Base-by-base conservation (phyloP, 2,329 filamentous ascomycete genomes). In the Elsinoe batatas region DNA sequence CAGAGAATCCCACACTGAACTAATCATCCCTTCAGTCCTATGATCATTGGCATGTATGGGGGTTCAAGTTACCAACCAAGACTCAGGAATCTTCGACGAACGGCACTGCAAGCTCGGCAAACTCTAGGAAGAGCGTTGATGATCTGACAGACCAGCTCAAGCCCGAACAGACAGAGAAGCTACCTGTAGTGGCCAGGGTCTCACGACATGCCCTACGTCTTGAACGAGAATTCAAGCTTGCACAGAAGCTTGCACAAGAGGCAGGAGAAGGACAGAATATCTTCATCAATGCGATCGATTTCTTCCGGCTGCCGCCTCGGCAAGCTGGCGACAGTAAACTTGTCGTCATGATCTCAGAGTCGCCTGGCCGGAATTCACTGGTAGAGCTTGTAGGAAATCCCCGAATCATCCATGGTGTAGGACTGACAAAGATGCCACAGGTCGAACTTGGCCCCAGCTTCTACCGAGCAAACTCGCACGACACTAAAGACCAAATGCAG, bases 201-300 rank as follows among this genome's bases (percentile, higher is more conserved):
- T 95, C 91, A 0, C 84, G 81, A 59, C 88, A 95, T 70, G 79
- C 85, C 13, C 75, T 95, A 53, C 83, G 91, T 6, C 82, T 96
- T 62, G 91, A 97, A 73, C 79, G 91, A 59, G 85, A 91, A 57
- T 96, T 87, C 65, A 87, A 95, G 63, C 87, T 93, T 61, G 81
- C 77, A 58, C 76, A 95, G 49, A 82, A 84, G 37, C 53, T 61
- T 10, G 59, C 57, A 30, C 56, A 64, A 32, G 57, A 61, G 10
- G 63, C 62, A 30, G 76, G 80, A 56, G 82, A 83, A 12, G 83
- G 82, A 22, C 88, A 94, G 66, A 77, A 82, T 56, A 88, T 94
- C 67, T 91, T 93, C 58, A 80, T 88, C 37, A 84, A 82, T 57
- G 89, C 90, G 1, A 74, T 97, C 56, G 88, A 95, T 60, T 78